phyloP scores from a whole-genome alignment of 495 filamentous ascomycete genomes.

The Bathelium albidoporum region DNA sequence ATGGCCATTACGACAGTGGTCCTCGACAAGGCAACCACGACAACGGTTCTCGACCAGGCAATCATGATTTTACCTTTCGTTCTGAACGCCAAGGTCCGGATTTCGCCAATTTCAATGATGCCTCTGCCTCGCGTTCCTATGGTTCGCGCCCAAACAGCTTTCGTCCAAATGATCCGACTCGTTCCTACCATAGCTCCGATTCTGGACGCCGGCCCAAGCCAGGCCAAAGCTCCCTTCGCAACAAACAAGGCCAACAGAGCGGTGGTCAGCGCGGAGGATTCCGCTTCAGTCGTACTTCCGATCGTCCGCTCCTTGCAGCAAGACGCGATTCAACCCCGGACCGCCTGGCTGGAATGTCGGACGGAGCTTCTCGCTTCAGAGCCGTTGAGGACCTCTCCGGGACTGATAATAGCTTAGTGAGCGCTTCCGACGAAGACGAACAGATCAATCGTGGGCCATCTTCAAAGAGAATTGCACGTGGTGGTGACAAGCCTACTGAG shows the following conservation, averaged over 20 bases:
- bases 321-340: constrained; percentile 23
- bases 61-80: background rate
- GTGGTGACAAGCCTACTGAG: background rate
- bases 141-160: background rate
- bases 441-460: constrained; percentile 21
- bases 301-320: background rate
- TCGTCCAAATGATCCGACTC: background rate
- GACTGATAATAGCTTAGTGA: constrained; percentile 56
- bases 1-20: background rate
- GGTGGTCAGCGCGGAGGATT: background rate
- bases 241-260: background rate
- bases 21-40: background rate
- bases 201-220: no score
- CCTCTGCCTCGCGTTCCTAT: background rate
- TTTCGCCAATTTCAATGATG: background rate
- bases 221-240: no score
- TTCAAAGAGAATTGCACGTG: constrained; percentile 1
- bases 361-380: constrained; percentile 27
- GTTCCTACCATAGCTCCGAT: no score
- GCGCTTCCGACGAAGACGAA: constrained; percentile 40
- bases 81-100: background rate
- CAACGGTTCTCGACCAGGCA: background rate
- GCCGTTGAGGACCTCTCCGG: constrained; percentile 55
- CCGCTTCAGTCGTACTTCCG: background rate
- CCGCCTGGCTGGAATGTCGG: constrained; percentile 25